Evolutionary conservation across 768 basidiomycete genomes (phyloP), one percentile per base, ranked within the genome.

Genomic region (Podaxis sp.): DNA sequence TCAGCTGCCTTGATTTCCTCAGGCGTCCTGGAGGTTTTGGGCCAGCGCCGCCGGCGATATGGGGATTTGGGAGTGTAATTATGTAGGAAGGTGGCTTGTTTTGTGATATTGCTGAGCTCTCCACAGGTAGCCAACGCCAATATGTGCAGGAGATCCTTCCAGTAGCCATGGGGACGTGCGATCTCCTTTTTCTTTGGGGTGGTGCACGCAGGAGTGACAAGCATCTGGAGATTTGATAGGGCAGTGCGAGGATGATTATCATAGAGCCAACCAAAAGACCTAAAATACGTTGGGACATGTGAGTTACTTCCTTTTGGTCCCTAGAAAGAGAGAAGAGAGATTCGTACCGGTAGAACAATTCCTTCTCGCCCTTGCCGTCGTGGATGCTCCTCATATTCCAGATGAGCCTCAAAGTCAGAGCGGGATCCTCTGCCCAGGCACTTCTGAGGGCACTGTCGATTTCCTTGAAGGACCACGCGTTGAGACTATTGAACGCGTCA

Each of bases 111-210:
- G 51, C 68, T 65, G 22, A 90, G 79, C 63, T 89, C 76, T 62
- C 80, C 82, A 15, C 79, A 71, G 1, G 84, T 78, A 11, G 85
- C 86, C 30, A 92, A 78, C 3, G 83, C 79, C 4, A 91, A 76
- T 54, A 92, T 85, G 57, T 89, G 87, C 57, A 89, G 80, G 22
- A 90, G 77, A 66, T 91, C 90, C 69, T 92, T 90, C 86, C 87
- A 91, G 68, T 87, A 89, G 0, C 89, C 89, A 54, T 91, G 89
- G 12, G 77, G 63, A 19, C 71, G 59, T 33, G 67, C 63, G 24
- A 65, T 40, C 55, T 71, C 65, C 68, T 71, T 72, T 63, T 72
- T 67, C 68, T 75, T 76, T 17, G 68, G 62, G 44, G 71, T 71
- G 4, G 61, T 55, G 69, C 85, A 85, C 7, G 83, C 79, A 0